Evolutionary conservation across 2,329 filamentous ascomycete genomes (phyloP), one percentile per base, ranked within the genome.

Genomic region (Fusarium sp.): DNA sequence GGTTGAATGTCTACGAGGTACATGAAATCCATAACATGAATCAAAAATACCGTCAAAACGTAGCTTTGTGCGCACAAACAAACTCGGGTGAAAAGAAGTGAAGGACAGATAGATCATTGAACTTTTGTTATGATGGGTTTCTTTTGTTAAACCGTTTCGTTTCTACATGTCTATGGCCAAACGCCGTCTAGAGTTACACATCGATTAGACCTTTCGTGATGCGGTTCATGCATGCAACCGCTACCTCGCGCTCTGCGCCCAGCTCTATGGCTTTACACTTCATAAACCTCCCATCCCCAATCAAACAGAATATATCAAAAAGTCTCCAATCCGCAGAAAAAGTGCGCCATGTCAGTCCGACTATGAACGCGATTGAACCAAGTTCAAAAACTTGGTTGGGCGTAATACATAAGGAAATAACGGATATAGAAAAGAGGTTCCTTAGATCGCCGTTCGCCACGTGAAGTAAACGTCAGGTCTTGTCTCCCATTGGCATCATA

Each of bases 181-280:
- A 79, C 78, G 77, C 79, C 78, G 73, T 81, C 79, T 81, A 80
- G 75, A 79, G 75, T 70, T 80, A 80, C 79, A 80, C 78, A 79
- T 80, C 68, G 66, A 80, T 80, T 79, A 80, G 75, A 80, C 77
- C 74, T 71, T 70, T 75, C 76, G 70, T 79, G 74, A 80, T 80
- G 75, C 76, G 75, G 72, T 68, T 71, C 63, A 67, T 69, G 74
- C 74, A 75, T 77, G 72, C 73, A 70, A 71, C 75, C 70, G 70
- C 72, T 72, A 72, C 74, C 72, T 76, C 72, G 77, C 78, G 76
- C 79, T 76, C 74, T 78, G 76, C 77, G 76, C 77, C 73, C 71
- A 77, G 75, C 75, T 79, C 75, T 79, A 78, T 78, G 77, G 77
- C 75, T 78, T 74, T 77, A 78, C 77, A 79, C 70, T 71, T 71